Evolutionary conservation across 108 stramenopile genomes (phyloP), one percentile per base, ranked within the genome.

Genomic region (Skeletonema grethae): DNA sequence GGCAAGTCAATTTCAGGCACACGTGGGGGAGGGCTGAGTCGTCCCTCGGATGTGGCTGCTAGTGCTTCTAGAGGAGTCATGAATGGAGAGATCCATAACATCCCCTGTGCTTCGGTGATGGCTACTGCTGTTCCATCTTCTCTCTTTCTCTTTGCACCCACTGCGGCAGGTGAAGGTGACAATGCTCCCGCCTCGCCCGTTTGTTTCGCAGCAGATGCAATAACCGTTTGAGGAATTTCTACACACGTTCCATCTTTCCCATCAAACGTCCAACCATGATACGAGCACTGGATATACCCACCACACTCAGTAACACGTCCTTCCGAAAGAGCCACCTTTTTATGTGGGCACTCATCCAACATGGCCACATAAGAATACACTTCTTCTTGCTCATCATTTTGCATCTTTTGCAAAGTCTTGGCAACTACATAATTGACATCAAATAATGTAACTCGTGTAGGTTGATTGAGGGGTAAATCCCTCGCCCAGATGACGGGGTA

Each of bases 211-310:
- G 18, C 31, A 57, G 41, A 15, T 18, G 75, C 55, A 59, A 72
- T 58, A 9, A 81, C 55, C 43, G 82, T 59, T 59, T 89, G 88
- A 12, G 88, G 88, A 39, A 89, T 87, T 63, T 86, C 84, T 8
- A 82, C 73, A 61, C 86, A 86, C 8, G 59, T 46, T 20, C 88
- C 89, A 45, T 63, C 57, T 56, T 45, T 76, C 16, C 87, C 85
- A 61, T 90, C 79, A 73, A 90, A 90, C 5, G 76, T 53, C 89
- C 89, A 90, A 8, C 89, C 89, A 41, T 90, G 89, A 55, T 90
- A 90, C 29, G 87, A 81, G 62, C 90, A 90, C 61, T 87, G 85
- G 41, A 91, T 63, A 31, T 76, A 72, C 43, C 56, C 53, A 1
- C 86, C 86, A 24, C 61, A 55, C 2, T 65, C 53, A 11, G 87